phyloP scores from a whole-genome alignment of 2,329 filamentous ascomycete species.

The Fusarium papillatum region DNA sequence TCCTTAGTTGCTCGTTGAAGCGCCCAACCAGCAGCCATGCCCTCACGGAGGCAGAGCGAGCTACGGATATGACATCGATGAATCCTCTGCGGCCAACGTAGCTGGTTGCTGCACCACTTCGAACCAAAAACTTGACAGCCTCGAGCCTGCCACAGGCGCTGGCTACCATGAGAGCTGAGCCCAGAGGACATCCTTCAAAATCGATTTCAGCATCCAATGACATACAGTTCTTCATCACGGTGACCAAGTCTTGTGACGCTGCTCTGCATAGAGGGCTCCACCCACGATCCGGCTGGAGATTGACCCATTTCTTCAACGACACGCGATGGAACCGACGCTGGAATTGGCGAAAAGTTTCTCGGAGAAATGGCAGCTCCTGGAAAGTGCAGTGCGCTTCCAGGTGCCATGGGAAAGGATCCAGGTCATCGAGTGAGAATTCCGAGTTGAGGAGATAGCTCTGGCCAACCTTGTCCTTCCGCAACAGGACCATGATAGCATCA shows the following conservation, averaged over 20 bases:
- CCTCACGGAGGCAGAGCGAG: neutral
- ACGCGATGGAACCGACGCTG: neutral
- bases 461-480: neutral
- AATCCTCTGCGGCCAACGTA: neutral
- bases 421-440: neutral
- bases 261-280: conserved; percentile 30
- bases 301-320: neutral
- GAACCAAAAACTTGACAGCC: conserved; percentile 7
- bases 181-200: conserved; percentile 20
- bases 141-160: conserved; percentile 15
- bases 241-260: neutral
- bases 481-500: neutral
- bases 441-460: neutral
- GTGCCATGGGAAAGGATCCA: neutral
- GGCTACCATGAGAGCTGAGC: conserved; percentile 29
- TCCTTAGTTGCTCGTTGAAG: neutral
- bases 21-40: neutral
- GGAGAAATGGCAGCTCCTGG: neutral
- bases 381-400: neutral
- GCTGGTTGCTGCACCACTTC: neutral
- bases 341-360: neutral
- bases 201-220: conserved; percentile 10
- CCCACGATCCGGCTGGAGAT: conserved; percentile 15
- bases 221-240: conserved; percentile 13
- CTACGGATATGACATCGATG: neutral